A percentile compares a stretch with the other conserved stretches of the same genome.
phyloP scores from a whole-genome alignment of 2,329 filamentous ascomycete species.

The Monilinia fructigena region DNA sequence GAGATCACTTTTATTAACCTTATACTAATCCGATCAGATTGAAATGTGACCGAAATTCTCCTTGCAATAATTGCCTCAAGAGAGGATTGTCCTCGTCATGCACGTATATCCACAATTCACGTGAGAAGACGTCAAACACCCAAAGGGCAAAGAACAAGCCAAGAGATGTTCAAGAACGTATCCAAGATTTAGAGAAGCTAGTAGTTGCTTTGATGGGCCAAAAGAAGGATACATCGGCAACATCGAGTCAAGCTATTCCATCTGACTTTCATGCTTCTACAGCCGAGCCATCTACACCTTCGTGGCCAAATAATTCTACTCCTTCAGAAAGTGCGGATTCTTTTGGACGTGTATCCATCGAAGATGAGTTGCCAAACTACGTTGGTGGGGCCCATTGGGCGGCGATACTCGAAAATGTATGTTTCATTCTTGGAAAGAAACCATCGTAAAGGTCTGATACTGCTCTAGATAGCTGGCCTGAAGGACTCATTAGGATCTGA shows the following conservation, averaged over 20 bases:
- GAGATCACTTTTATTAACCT: neutral
- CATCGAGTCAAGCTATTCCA: neutral
- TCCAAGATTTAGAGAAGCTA: constrained; percentile 56
- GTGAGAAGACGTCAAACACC: constrained; percentile 24
- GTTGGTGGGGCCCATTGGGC: constrained; percentile 19
- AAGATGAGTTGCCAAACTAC: constrained; percentile 37
- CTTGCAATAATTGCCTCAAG: constrained; percentile 54
- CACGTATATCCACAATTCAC: constrained; percentile 49
- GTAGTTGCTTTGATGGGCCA: constrained; percentile 51
- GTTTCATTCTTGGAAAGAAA: neutral
- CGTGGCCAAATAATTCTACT: constrained; percentile 2
- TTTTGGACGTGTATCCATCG: constrained; percentile 32
- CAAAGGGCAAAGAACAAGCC: constrained; percentile 23
- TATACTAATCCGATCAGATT: constrained; percentile 27
- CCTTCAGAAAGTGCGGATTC: constrained; percentile 27
- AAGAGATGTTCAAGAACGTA: constrained; percentile 53
- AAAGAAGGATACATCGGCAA: neutral
- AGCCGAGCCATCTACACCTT: neutral
- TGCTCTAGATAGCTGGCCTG: constrained; percentile 59
- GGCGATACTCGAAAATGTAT: constrained; percentile 21
- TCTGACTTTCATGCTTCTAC: neutral
- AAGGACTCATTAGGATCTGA: constrained; percentile 52
- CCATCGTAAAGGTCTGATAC: neutral
- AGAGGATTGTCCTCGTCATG: constrained; percentile 50
- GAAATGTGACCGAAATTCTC: constrained; percentile 54